Percentiles rank a stretch among this genome's conserved stretches.
These are phyloP conservation scores for Colletotrichum tanaceti DNA, from an alignment of 2,329 filamentous ascomycete species.

Conservation along the genomic window DNA sequence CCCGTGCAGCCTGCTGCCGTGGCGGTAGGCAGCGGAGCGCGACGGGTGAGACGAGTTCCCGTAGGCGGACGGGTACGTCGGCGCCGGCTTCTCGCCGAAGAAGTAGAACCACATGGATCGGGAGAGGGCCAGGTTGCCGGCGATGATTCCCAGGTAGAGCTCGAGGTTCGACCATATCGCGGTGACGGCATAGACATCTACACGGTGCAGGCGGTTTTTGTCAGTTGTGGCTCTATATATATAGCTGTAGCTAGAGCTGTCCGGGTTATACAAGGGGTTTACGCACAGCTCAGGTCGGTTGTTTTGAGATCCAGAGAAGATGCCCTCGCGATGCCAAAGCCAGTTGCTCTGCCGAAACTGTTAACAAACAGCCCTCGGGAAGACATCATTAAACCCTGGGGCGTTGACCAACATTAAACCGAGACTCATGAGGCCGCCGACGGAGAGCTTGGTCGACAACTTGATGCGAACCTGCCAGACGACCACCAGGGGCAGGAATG, in stretches of 20 bases:
- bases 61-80: constrained; percentile 7
- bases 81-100: constrained; percentile 32
- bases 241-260: too few species aligned
- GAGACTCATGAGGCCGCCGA: constrained; percentile 50
- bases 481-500: constrained; percentile 47
- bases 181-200: constrained; percentile 49
- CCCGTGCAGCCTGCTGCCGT: constrained; percentile 37
- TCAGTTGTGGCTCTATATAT: neutral
- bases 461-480: constrained; percentile 51
- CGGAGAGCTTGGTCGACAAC: constrained; percentile 46
- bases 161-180: constrained; percentile 55
- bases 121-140: constrained; percentile 47
- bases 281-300: constrained; percentile 45
- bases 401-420: constrained; percentile 43
- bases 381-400: neutral
- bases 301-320: constrained; percentile 44
- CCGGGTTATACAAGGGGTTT: too few species aligned
- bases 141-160: constrained; percentile 52
- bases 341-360: constrained; percentile 42
- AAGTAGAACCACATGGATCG: constrained; percentile 45
- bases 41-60: constrained; percentile 25
- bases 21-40: constrained; percentile 31
- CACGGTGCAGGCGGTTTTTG: neutral
- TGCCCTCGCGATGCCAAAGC: constrained; percentile 45
- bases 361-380: constrained; percentile 1